These are phyloP conservation scores for Cryptococcus neoformans DNA, from an alignment of 1,284 basidiomycete species.

Conservation along the genomic window DNA sequence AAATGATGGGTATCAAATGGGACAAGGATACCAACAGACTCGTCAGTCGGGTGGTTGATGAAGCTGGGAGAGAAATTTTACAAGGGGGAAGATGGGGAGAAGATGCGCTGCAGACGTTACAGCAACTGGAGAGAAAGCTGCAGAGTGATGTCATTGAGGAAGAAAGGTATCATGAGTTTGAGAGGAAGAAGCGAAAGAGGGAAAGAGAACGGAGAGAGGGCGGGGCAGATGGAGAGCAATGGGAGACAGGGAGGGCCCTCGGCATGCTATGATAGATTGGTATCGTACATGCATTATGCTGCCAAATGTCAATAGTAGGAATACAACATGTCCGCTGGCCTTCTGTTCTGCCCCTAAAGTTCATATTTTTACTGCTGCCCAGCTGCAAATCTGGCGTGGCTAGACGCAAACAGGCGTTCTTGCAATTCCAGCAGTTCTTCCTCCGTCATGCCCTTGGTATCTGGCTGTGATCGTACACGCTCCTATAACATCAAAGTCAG, in stretches of 20 bases:
- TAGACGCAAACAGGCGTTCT: constrained; percentile 86
- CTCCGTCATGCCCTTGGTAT: constrained; percentile 84
- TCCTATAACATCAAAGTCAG: constrained; percentile 19
- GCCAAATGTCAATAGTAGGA: not conserved
- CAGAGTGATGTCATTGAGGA: constrained; percentile 19
- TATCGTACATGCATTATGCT: too few relatives aligned
- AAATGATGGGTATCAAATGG: constrained; percentile 65
- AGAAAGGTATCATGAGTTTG: constrained; percentile 14
- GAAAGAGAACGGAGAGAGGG: constrained; percentile 13
- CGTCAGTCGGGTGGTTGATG: constrained; percentile 63
- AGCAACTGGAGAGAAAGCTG: constrained; percentile 18
- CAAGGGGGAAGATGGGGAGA: constrained; percentile 15
- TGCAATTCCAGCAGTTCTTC: constrained; percentile 86
- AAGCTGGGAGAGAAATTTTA: constrained; percentile 47
- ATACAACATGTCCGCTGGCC: not conserved
- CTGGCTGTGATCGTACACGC: constrained; percentile 75
- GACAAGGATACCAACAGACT: constrained; percentile 61
- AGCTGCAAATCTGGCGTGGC: constrained; percentile 57
- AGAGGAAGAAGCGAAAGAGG: constrained; percentile 7
- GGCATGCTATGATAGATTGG: too few relatives aligned
- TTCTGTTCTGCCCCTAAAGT: not conserved
- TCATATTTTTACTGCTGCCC: constrained; percentile 14
- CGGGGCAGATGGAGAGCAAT: constrained; percentile 5
- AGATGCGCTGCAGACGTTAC: constrained; percentile 8
- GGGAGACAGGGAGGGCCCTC: too few relatives aligned